Base-by-base conservation (phyloP, 1,139 yeast species). In the Sugiyamaella neomexicana region DNA sequence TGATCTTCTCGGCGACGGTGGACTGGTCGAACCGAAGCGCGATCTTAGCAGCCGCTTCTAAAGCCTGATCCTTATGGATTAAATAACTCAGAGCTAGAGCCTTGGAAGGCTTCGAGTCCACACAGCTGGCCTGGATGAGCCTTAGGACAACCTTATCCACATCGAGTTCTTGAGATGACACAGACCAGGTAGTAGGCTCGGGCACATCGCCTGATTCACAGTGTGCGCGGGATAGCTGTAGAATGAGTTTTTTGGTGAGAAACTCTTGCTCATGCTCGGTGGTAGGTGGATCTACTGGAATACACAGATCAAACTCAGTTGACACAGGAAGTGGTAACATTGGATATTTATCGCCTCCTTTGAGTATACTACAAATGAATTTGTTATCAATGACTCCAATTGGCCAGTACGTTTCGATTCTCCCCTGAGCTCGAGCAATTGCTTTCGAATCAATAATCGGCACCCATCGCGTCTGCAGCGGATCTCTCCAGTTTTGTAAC, bases 321-420 rank as follows among this genome's bases (percentile, higher is more conserved):
- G 96, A 93, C 56, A 89, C 76, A 0, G 97, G 89, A 56, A 93
- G 72, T 9, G 98, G 98, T 65, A 90, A 75, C 34, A 72, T 68
- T 2, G 84, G 84, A 67, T 76, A 76, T 29, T 65, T 63, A 55
- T 74, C 66, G 20, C 74, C 74, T 25, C 88, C 89, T 68, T 88
- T 87, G 58, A 89, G 78, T 23, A 89, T 77, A 56, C 89, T 79
- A 70, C 96, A 88, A 60, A 81, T 81, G 62, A 90, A 78, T 57
- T 82, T 81, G 60, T 86, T 86, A 52, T 78, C 80, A 57, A 79
- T 77, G 45, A 90, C 75, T 1, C 97, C 97, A 51, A 93, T 75
- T 10, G 98, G 98, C 97, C 98, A 90, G 61, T 88, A 85, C 12
- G 62, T 38, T 69, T 79, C 66, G 37, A 71, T 73, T 31, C 80